Percentiles rank a stretch among this genome's conserved stretches.
These are phyloP conservation scores for Starmerella powellii DNA, from an alignment of 805 yeast species.

Conservation along the genomic window DNA sequence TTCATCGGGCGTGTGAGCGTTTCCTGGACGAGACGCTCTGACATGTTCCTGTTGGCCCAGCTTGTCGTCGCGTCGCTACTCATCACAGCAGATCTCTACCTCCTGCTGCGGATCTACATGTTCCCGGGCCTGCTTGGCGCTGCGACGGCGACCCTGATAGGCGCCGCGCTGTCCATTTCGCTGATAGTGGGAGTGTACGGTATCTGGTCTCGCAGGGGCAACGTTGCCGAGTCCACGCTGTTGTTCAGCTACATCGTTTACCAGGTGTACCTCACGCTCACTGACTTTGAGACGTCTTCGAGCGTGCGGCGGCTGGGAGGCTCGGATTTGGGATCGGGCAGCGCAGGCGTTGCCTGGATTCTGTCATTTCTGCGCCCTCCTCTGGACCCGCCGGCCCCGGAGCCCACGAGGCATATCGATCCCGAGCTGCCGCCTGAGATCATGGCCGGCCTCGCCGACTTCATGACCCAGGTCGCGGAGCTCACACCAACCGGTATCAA, in stretches of 20 bases:
- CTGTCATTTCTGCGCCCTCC: not conserved
- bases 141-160: slow-evolving; percentile 69
- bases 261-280: slow-evolving; percentile 84
- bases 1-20: slow-evolving; percentile 73
- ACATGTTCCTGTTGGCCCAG: slow-evolving; percentile 65
- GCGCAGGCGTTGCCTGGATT: not conserved
- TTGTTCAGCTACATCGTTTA: slow-evolving; percentile 84
- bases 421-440: slow-evolving; percentile 32
- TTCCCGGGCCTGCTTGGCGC: slow-evolving; percentile 55
- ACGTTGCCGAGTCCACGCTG: slow-evolving; percentile 80
- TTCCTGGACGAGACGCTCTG: slow-evolving; percentile 54
- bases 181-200: slow-evolving; percentile 69
- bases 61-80: slow-evolving; percentile 62
- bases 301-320: not conserved
- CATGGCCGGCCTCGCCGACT: slow-evolving; percentile 30
- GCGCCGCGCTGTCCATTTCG: slow-evolving; percentile 70
- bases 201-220: slow-evolving; percentile 67
- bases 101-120: slow-evolving; percentile 70
- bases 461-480: slow-evolving; percentile 30
- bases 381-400: not conserved
- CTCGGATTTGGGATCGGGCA: not conserved
- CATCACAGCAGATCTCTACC: slow-evolving; percentile 63
- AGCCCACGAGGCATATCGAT: slow-evolving; percentile 5
- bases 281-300: slow-evolving; percentile 47
- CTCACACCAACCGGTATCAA: slow-evolving; percentile 33